phyloP scores from a whole-genome alignment of 2,329 filamentous ascomycete genomes.

The Monosporascus sp. region DNA sequence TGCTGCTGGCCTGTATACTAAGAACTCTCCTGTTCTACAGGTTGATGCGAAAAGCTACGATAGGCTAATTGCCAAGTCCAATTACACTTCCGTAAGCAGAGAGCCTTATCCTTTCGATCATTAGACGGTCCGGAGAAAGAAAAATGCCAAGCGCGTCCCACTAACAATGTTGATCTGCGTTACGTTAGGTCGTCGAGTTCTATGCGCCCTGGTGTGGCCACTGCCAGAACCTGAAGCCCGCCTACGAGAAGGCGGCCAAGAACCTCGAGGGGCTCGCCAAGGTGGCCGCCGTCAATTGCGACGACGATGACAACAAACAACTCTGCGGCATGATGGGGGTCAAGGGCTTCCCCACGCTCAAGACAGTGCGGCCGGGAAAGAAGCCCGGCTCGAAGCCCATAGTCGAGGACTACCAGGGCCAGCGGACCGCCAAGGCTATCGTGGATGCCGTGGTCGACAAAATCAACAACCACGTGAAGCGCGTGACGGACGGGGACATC shows the following conservation, averaged over 20 bases:
- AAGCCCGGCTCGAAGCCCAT: slow-evolving; percentile 69
- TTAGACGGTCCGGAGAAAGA: no score
- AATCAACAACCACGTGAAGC: slow-evolving; percentile 88
- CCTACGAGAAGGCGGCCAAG: slow-evolving; percentile 89
- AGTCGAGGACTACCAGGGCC: slow-evolving; percentile 87
- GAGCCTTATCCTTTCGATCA: no score
- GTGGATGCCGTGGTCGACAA: slow-evolving; percentile 78
- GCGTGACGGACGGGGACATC: slow-evolving; percentile 73
- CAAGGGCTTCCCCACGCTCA: slow-evolving; percentile 91
- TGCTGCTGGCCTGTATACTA: slow-evolving; percentile 75
- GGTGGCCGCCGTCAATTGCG: slow-evolving; percentile 91
- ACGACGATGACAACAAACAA: slow-evolving; percentile 86
- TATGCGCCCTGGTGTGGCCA: slow-evolving; percentile 98
- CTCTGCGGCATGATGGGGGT: slow-evolving; percentile 83
- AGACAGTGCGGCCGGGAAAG: slow-evolving; percentile 83
- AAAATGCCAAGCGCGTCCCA: neutral
- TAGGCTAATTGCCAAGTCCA: slow-evolving; percentile 77
- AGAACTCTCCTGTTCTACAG: slow-evolving; percentile 82
- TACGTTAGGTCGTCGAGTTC: slow-evolving; percentile 65
- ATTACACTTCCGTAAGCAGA: slow-evolving; percentile 75
- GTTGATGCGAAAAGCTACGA: slow-evolving; percentile 76
- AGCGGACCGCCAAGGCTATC: slow-evolving; percentile 78
- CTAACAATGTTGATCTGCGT: neutral
- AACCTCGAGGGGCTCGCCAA: slow-evolving; percentile 88
- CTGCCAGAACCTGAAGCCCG: slow-evolving; percentile 91